Evolutionary conservation across 2,329 filamentous ascomycete species (phyloP).

Genomic region (Tolypocladium endophyticum): DNA sequence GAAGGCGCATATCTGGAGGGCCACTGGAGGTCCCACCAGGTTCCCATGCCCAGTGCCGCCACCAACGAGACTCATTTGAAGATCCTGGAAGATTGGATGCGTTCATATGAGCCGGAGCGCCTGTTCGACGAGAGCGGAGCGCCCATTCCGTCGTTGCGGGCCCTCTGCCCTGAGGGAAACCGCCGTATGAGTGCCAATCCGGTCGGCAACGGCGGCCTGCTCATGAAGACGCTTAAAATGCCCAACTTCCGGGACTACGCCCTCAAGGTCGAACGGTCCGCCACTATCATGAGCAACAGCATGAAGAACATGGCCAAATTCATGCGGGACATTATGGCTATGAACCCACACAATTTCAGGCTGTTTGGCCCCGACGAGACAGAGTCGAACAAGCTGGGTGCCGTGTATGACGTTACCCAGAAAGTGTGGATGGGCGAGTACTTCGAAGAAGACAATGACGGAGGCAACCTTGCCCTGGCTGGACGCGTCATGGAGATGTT

Average conservation of each 20-base stretch:
- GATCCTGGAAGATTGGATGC: slow-evolving; percentile 67
- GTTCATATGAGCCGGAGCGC: slow-evolving; percentile 62
- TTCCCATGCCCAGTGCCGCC: slow-evolving; percentile 61
- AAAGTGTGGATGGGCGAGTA: slow-evolving; percentile 75
- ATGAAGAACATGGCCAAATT: slow-evolving; percentile 62
- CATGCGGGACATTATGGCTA: slow-evolving; percentile 55
- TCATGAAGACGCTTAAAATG: slow-evolving; percentile 57
- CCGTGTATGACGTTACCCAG: slow-evolving; percentile 63
- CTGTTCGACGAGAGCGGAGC: slow-evolving; percentile 56
- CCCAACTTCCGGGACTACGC: slow-evolving; percentile 62
- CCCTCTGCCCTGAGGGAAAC: slow-evolving; percentile 53
- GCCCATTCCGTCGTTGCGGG: slow-evolving; percentile 51
- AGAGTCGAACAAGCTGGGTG: slow-evolving; percentile 66
- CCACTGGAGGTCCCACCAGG: slow-evolving; percentile 72
- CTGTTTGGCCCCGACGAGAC: slow-evolving; percentile 74
- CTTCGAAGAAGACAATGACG: slow-evolving; percentile 65
- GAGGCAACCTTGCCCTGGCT: slow-evolving; percentile 57
- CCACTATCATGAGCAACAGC: slow-evolving; percentile 44
- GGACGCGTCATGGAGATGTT: slow-evolving; percentile 77
- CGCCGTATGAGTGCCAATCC: slow-evolving; percentile 70
- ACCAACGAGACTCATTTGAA: slow-evolving; percentile 56
- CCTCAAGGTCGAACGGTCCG: slow-evolving; percentile 50
- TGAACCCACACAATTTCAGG: slow-evolving; percentile 59
- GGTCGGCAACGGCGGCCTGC: slow-evolving; percentile 58
- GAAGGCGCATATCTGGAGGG: slow-evolving; percentile 62